A percentile compares a stretch with the other conserved stretches of the same genome.
These are phyloP conservation scores for Achlya hypogyna DNA, from an alignment of 352 stramenopile species.

Conservation along the genomic window DNA sequence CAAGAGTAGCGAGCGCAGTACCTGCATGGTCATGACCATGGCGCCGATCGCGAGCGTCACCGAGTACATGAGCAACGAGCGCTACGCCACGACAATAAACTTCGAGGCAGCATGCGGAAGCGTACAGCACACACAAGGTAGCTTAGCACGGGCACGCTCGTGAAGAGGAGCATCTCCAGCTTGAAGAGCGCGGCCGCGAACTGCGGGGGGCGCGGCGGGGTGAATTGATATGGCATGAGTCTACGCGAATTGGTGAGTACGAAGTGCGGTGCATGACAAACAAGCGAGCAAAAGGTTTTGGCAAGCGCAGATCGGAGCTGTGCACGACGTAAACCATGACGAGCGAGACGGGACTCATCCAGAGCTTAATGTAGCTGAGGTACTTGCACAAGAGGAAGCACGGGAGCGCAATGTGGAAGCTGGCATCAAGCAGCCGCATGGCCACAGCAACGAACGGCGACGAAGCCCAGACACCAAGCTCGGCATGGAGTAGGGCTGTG, in stretches of 20 bases:
- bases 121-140: conserved; percentile 59
- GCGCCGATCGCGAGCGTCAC: conserved; percentile 47
- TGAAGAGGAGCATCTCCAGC: conserved; percentile 70
- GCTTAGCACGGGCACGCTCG: conserved; percentile 67
- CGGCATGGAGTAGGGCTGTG: conserved; percentile 57
- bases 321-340: neutral
- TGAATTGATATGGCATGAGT: conserved; percentile 42
- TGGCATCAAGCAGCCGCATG: conserved; percentile 45
- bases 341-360: conserved; percentile 69
- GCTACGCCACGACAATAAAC: conserved; percentile 26
- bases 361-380: conserved; percentile 58
- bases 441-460: conserved; percentile 50
- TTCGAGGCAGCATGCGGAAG: conserved; percentile 21
- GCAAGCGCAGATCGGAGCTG: neutral
- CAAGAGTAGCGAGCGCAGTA: conserved; percentile 68
- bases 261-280: neutral
- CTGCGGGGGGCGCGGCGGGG: conserved; percentile 50
- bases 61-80: conserved; percentile 73
- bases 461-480: conserved; percentile 66
- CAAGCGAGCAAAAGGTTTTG: neutral
- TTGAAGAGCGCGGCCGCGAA: conserved; percentile 76
- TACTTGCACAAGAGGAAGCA: conserved; percentile 73
- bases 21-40: conserved; percentile 45
- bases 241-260: neutral
- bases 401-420: conserved; percentile 58